Percentiles rank a stretch among this genome's conserved stretches.
Evolutionary conservation across 1,139 yeast species (phyloP).

Genomic region (Pichia norvegensis): DNA sequence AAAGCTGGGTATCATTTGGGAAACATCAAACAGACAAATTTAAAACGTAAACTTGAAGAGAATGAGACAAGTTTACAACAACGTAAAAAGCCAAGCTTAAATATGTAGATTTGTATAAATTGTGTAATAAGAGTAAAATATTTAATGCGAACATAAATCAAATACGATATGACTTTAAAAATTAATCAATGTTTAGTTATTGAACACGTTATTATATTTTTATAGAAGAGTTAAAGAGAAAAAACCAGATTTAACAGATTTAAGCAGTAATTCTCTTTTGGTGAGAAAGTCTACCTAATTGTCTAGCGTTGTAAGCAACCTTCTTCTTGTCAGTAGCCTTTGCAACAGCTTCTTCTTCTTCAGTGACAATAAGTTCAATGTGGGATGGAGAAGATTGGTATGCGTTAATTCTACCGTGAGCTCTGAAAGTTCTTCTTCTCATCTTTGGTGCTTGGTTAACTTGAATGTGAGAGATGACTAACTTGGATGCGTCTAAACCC

Average conservation of each 20-base stretch:
- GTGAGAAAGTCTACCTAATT: conserved; percentile 84
- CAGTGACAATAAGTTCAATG: conserved; percentile 95
- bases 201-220: conserved; percentile 9
- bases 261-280: conserved; percentile 60
- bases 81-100: not conserved
- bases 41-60: not conserved
- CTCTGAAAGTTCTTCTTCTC: conserved; percentile 99
- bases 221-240: conserved; percentile 15
- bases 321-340: conserved; percentile 84
- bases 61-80: not conserved
- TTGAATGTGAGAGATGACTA: conserved; percentile 96
- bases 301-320: conserved; percentile 77
- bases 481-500: conserved; percentile 93
- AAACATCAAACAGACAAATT: conserved; percentile 1
- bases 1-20: conserved; percentile 7
- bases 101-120: not conserved
- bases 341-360: conserved; percentile 88
- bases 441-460: conserved; percentile 99
- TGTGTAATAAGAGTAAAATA: not conserved
- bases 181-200: conserved; percentile 4
- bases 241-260: conserved; percentile 8
- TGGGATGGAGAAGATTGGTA: conserved; percentile 98
- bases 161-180: not conserved
- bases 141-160: too few species aligned
- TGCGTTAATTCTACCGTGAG: conserved; percentile 99